These are phyloP conservation scores for Casuarina glauca DNA, from an alignment of 306 rosid genomes.

Conservation along the genomic window DNA sequence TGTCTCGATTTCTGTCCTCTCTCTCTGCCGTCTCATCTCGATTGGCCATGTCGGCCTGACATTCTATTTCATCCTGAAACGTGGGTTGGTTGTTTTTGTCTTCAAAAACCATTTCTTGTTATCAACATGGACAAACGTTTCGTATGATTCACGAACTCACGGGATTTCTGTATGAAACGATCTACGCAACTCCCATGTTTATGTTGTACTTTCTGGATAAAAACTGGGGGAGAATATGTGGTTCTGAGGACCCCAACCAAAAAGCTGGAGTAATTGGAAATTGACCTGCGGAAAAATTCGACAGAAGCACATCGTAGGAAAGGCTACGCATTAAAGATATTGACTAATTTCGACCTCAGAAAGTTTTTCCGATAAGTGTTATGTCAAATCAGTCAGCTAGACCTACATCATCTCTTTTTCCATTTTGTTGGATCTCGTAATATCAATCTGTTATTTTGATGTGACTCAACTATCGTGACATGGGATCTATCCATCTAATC, in stretches of 20 bases:
- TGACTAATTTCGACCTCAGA: background rate
- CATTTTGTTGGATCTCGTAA: background rate
- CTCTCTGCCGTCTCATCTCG: background rate
- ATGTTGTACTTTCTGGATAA: too few species aligned
- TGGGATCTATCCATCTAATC: background rate
- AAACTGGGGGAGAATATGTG: too few species aligned
- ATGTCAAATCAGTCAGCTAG: background rate
- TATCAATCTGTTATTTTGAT: background rate
- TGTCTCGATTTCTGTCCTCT: slow-evolving; percentile 2
- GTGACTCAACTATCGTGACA: background rate
- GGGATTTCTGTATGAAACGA: background rate
- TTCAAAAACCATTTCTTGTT: background rate
- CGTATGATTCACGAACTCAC: background rate
- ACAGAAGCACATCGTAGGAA: background rate
- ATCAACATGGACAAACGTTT: background rate
- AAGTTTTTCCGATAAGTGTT: background rate
- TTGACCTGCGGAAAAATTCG: background rate
- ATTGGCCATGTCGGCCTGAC: slow-evolving; percentile 17
- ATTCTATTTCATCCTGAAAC: slow-evolving; percentile 8
- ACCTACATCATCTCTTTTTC: background rate
- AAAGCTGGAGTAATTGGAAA: background rate
- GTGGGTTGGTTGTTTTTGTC: background rate
- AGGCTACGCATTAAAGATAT: background rate
- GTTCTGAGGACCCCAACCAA: too few species aligned
- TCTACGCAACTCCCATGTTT: too few species aligned